Evolutionary conservation across 2,329 filamentous ascomycete species (phyloP), one percentile per base, ranked within the genome.

Genomic region (Kalmusia sp.): DNA sequence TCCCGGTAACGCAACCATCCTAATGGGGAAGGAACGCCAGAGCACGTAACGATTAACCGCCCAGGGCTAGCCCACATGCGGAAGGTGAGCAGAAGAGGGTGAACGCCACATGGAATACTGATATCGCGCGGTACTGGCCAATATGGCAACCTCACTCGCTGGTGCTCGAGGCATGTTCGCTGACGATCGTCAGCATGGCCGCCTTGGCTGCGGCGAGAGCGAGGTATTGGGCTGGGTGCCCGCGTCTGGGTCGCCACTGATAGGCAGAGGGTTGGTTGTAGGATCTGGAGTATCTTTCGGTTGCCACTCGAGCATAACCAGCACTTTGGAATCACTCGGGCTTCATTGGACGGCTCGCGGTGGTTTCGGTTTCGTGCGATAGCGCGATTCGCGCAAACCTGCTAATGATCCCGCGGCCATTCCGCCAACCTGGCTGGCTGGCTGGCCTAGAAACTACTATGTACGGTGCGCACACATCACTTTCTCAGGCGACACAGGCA

Each of bases 341-440:
- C 8, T 11, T 21, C 30, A 46, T 46, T 46, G 43, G 43, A 14
- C 43, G n/a, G n/a, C n/a, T n/a, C n/a, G n/a, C n/a, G n/a, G n/a
- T n/a, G n/a, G n/a, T n/a, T n/a, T n/a, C 24, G 41, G 43, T 14
- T 28, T 46, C 30, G 30, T 25, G 43, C 43, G 43, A 46, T 46
- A 46, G 22, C 43, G 43, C 43, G 12, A 35, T 46, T 34, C 30
- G 43, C 43, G 30, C 43, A 30, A 30, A 22, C 17, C 19, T 28
- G 15, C 15, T 44, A 33, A 30, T 19, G 17, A 2, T 15, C 17
- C 24, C 17, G 34, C 21, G 30, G 30, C n/a, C 28, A 30, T 34
- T 46, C 43, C 43, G 43, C 43, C 30, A 15, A 4, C 27, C 3
- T 15, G 14, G 22, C n/a, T 14, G 27, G 41, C n/a, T n/a, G n/a